These are phyloP conservation scores for Nicotiana obtusifolia DNA, from an alignment of 257 asterid genomes.

Conservation along the genomic window DNA sequence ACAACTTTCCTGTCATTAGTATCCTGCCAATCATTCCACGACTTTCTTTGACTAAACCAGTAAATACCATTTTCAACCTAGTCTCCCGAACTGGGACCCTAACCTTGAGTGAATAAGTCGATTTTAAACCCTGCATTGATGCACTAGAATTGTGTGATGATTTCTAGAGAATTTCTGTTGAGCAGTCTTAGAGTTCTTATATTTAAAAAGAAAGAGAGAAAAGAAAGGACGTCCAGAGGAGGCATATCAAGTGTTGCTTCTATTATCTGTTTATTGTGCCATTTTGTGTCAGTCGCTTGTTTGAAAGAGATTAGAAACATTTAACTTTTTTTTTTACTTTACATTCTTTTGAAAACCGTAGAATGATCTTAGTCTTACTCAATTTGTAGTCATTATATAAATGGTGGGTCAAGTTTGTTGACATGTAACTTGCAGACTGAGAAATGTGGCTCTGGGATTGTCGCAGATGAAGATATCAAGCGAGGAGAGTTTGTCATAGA, in stretches of 20 bases:
- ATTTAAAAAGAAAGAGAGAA: background rate
- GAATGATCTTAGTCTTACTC: background rate
- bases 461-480: constrained; percentile 88
- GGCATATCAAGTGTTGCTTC: background rate
- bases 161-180: background rate
- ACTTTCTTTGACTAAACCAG: background rate
- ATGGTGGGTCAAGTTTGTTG: background rate
- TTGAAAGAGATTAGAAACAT: background rate
- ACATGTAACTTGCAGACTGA: constrained; percentile 58
- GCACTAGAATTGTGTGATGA: background rate
- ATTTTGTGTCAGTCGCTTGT: background rate
- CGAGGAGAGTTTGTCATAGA: constrained; percentile 89
- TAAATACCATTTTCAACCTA: background rate
- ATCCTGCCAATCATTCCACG: background rate
- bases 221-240: background rate
- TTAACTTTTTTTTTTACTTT: background rate
- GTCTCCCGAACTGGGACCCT: background rate
- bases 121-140: background rate
- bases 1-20: background rate
- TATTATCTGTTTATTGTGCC: background rate
- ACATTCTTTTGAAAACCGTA: background rate
- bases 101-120: background rate
- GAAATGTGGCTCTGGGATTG: constrained; percentile 93
- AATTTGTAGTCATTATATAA: background rate
- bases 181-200: background rate